Evolutionary conservation across 192 early-diverging fungal species (phyloP).

Genomic region (Geranomyces michiganensis): DNA sequence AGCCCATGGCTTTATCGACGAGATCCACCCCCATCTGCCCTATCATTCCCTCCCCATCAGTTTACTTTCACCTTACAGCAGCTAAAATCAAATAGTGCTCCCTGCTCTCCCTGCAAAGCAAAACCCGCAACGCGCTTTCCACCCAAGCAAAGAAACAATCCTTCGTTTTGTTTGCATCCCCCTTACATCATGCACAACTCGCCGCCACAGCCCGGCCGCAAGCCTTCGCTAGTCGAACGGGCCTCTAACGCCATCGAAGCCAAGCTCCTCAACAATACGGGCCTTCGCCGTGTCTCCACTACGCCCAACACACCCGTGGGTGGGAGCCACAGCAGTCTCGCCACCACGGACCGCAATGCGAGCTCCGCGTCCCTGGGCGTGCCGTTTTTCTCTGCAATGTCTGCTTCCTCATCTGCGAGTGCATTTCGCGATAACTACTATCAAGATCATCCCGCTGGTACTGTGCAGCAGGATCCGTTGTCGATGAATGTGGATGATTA

Average conservation of each 20-base stretch:
- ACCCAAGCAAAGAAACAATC: too few relatives aligned
- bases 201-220: constrained; percentile 11
- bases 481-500: constrained; percentile 53
- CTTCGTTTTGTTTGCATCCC: too few relatives aligned
- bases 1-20: too few relatives aligned
- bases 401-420: background rate
- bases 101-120: too few relatives aligned
- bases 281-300: constrained; percentile 24
- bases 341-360: background rate
- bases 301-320: constrained; percentile 10
- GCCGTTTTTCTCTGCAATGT: constrained; percentile 3
- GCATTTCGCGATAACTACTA: background rate
- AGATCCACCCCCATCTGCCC: too few relatives aligned
- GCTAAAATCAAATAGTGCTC: too few relatives aligned
- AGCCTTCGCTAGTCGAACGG: constrained; percentile 26
- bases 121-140: too few relatives aligned
- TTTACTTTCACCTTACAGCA: too few relatives aligned
- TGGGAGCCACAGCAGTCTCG: background rate
- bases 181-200: background rate
- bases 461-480: constrained; percentile 17
- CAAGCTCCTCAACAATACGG: constrained; percentile 1
- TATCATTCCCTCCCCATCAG: too few relatives aligned
- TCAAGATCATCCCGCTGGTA: background rate
- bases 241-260: constrained; percentile 24
- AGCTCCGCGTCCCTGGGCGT: background rate